A percentile compares a stretch with the other conserved stretches of the same genome.
These are phyloP conservation scores for Aspergillus kassunensis DNA, from an alignment of 495 filamentous ascomycete genomes.

Conservation along the genomic window DNA sequence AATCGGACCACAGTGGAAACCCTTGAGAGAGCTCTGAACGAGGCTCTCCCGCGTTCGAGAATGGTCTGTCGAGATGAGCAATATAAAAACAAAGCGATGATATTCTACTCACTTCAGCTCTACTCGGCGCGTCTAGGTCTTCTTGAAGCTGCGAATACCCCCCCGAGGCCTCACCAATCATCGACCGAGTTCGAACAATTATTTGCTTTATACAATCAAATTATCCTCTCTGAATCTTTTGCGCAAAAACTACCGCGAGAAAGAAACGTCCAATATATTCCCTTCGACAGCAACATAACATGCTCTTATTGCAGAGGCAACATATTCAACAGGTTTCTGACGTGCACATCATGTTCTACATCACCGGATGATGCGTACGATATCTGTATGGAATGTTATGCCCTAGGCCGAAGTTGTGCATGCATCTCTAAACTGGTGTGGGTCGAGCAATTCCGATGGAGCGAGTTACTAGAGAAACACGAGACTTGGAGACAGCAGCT, in stretches of 20 bases:
- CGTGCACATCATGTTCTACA: slow-evolving; percentile 71
- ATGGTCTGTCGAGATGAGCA: slow-evolving; percentile 97
- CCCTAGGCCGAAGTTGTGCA: slow-evolving; percentile 84
- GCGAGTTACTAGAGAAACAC: slow-evolving; percentile 68
- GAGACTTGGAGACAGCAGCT: slow-evolving; percentile 77
- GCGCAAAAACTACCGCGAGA: slow-evolving; percentile 54
- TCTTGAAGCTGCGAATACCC: slow-evolving; percentile 33
- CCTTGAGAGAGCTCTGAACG: slow-evolving; percentile 74
- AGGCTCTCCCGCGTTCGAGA: slow-evolving; percentile 80
- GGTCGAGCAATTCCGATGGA: slow-evolving; percentile 91
- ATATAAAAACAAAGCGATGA: slow-evolving; percentile 96
- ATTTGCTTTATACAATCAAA: slow-evolving; percentile 68
- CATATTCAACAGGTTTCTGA: slow-evolving; percentile 95
- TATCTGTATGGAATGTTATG: slow-evolving; percentile 95
- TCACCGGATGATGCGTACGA: slow-evolving; percentile 78
- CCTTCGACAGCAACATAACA: slow-evolving; percentile 83
- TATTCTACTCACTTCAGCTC: slow-evolving; percentile 76
- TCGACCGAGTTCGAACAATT: slow-evolving; percentile 74
- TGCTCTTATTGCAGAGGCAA: slow-evolving; percentile 96
- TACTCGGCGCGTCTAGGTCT: slow-evolving; percentile 63
- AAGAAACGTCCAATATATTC: slow-evolving; percentile 63
- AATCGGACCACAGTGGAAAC: slow-evolving; percentile 95
- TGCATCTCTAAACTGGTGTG: slow-evolving; percentile 82
- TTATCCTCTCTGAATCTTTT: slow-evolving; percentile 84
- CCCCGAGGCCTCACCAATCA: slow-evolving; percentile 60